Percentiles rank a stretch among this genome's conserved stretches.
Evolutionary conservation across 768 basidiomycete genomes (phyloP).

Genomic region (Pleurotus eryngii): DNA sequence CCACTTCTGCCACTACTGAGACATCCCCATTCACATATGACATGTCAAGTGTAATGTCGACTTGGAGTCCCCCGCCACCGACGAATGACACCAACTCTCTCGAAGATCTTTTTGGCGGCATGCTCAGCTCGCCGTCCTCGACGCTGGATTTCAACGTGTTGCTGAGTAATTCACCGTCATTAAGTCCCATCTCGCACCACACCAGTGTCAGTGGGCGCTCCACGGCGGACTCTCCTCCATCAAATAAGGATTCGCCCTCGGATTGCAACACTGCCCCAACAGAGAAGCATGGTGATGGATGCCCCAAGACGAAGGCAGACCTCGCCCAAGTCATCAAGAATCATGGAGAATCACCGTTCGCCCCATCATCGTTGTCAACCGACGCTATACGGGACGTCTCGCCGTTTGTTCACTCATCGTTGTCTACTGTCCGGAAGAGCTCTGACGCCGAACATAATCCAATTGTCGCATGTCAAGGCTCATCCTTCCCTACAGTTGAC

Average conservation of each 20-base stretch:
- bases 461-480: conserved; percentile 64
- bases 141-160: conserved; percentile 29
- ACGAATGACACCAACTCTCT: conserved; percentile 26
- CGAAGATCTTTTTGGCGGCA: conserved; percentile 40
- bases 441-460: conserved; percentile 41
- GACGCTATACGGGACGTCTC: not conserved
- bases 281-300: conserved; percentile 27
- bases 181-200: conserved; percentile 58
- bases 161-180: conserved; percentile 32
- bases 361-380: conserved; percentile 19
- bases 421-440: conserved; percentile 36
- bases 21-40: conserved; percentile 43
- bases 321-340: conserved; percentile 45
- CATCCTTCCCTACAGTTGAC: conserved; percentile 64
- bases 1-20: conserved; percentile 18
- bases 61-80: conserved; percentile 40
- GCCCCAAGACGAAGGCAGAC: conserved; percentile 57
- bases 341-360: conserved; percentile 62
- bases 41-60: conserved; percentile 37
- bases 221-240: conserved; percentile 16
- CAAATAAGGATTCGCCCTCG: conserved; percentile 31
- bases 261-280: conserved; percentile 31
- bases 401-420: conserved; percentile 38
- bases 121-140: conserved; percentile 27
- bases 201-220: conserved; percentile 22